These are phyloP conservation scores for Rhizopus arrhizus DNA, from an alignment of 371 early-diverging fungal genomes.

Conservation along the genomic window DNA sequence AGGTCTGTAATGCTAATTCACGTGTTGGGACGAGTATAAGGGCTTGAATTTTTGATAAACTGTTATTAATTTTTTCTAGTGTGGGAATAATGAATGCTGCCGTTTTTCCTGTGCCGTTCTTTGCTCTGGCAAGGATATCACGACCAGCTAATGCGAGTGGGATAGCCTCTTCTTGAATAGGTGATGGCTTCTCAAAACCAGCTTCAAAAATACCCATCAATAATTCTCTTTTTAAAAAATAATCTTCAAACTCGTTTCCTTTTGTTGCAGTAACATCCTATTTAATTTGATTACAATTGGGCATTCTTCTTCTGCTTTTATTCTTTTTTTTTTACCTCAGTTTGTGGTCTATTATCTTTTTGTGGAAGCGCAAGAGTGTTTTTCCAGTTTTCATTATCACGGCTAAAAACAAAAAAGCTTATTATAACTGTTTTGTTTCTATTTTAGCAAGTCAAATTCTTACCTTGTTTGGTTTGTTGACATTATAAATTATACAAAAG, in stretches of 20 bases:
- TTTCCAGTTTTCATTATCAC: slow-evolving; percentile 76
- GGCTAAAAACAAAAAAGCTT: slow-evolving; percentile 31
- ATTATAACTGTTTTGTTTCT: neutral
- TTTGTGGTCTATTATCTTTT: slow-evolving; percentile 86
- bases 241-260: slow-evolving; percentile 97
- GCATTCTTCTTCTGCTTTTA: neutral
- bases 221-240: slow-evolving; percentile 92
- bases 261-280: slow-evolving; percentile 92
- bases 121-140: slow-evolving; percentile 95
- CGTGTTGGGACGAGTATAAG: slow-evolving; percentile 93
- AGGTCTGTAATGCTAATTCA: slow-evolving; percentile 95
- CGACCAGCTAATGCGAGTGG: slow-evolving; percentile 94
- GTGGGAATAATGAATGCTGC: slow-evolving; percentile 95
- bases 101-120: slow-evolving; percentile 99
- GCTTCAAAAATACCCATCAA: slow-evolving; percentile 98
- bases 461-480: slow-evolving; percentile 5
- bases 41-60: slow-evolving; percentile 79
- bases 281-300: neutral
- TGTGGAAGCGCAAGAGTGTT: slow-evolving; percentile 69
- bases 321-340: slow-evolving; percentile 56
- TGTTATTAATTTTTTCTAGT: slow-evolving; percentile 87
- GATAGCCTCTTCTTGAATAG: slow-evolving; percentile 98
- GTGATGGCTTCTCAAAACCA: slow-evolving; percentile 97
- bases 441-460: neutral
- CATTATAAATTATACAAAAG: slow-evolving; percentile 3